phyloP scores from a whole-genome alignment of 768 basidiomycete genomes.

The Rhodotorula toruloides region DNA sequence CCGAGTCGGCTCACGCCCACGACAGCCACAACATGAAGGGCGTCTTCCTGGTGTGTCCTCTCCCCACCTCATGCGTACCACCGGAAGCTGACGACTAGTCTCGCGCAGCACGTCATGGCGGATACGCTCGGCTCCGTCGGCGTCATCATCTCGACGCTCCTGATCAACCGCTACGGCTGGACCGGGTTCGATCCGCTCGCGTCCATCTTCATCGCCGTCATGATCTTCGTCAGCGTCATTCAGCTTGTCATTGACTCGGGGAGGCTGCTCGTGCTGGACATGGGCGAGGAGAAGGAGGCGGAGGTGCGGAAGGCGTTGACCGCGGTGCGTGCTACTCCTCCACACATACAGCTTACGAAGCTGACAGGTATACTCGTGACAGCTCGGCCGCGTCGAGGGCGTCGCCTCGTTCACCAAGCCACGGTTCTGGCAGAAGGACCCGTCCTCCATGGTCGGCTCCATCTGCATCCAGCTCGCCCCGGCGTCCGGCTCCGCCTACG shows the following conservation, averaged over 20 bases:
- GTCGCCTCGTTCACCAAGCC: slow-evolving; percentile 72
- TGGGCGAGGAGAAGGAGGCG: slow-evolving; percentile 54
- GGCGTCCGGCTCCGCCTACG: slow-evolving; percentile 54
- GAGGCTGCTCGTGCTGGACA: slow-evolving; percentile 75
- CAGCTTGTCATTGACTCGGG: slow-evolving; percentile 93
- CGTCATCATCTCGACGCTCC: slow-evolving; percentile 90
- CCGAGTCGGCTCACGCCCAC: slow-evolving; percentile 42
- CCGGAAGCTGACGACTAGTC: too few relatives aligned
- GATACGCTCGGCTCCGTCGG: slow-evolving; percentile 96
- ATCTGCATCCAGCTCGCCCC: slow-evolving; percentile 82
- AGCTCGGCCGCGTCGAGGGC: slow-evolving; percentile 73
- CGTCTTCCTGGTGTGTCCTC: slow-evolving; percentile 56
- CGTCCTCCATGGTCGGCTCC: slow-evolving; percentile 75
- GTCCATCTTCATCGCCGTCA: slow-evolving; percentile 85
- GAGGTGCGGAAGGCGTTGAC: slow-evolving; percentile 49
- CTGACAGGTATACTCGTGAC: neutral
- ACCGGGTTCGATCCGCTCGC: slow-evolving; percentile 98
- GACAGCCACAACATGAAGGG: slow-evolving; percentile 99
- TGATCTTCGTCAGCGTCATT: slow-evolving; percentile 92
- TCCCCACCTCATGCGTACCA: too few relatives aligned
- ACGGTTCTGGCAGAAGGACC: slow-evolving; percentile 95
- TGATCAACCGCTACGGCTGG: slow-evolving; percentile 96
- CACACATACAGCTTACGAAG: neutral
- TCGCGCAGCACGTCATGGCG: slow-evolving; percentile 76
- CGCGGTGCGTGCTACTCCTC: slow-evolving; percentile 43